Evolutionary conservation across 1,139 yeast species (phyloP), one percentile per base, ranked within the genome.

Genomic region (Sugiyamaella neomexicana): DNA sequence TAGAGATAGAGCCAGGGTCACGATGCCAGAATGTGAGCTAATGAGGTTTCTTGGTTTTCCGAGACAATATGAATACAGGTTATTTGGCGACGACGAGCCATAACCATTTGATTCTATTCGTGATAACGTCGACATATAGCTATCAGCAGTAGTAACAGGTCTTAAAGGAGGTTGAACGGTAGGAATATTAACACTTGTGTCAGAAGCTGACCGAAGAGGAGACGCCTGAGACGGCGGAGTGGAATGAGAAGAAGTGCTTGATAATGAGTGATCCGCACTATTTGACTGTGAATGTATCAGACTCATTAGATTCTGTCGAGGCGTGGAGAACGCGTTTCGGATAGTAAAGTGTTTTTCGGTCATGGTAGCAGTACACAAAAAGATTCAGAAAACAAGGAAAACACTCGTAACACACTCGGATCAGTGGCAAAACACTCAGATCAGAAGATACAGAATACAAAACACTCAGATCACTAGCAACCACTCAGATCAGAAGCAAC

Each of bases 21-120:
- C 61, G 25, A 60, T 54, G 10, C 71, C 71, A 2, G 69, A 65
- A 47, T 67, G 71, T 12, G 74, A 68, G 47, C 65, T 58, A 42
- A 60, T 63, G 32, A 70, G 60, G 25, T 63, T 62, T 45, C 66
- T 64, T 3, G 74, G 74, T 37, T 58, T 61, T 13, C 74, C 74
- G 20, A 65, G 50, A 55, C 72, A 68, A 58, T 60, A 64, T 29
- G 66, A 50, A 40, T 61, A 59, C 29, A 66, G 55, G 45, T 64
- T 37, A 13, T 20, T 34, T 23, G 53, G 12, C 12, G 38, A 31
- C 9, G 49, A 13, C 12, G 45, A 25, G 39, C 40, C 31, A 42
- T 12, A 31, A 1, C 48, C 48, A 37, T 38, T 43, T 34, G 53
- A 50, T 8, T 31, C 46, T n/a, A 23, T 20, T 13, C 50, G 32